These are phyloP conservation scores for Phytopythium kandeliae DNA, from an alignment of 352 stramenopile genomes.

Conservation along the genomic window DNA sequence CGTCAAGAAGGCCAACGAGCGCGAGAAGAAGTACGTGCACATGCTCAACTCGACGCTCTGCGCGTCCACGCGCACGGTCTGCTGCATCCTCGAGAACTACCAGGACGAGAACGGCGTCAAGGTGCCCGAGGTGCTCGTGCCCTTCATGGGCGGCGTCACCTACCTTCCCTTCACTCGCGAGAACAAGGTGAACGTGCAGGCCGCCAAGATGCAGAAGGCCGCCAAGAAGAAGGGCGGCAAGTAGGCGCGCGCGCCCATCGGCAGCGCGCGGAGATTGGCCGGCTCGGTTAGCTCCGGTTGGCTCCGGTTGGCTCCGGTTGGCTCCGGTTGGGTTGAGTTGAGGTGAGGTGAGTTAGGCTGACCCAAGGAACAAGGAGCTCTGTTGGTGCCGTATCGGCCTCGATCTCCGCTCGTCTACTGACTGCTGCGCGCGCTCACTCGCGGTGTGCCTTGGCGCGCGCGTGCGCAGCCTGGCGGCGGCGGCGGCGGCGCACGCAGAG, in stretches of 20 bases:
- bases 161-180: conserved; percentile 98
- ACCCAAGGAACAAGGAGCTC: too few relatives aligned
- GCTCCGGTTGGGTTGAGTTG: too few relatives aligned
- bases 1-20: conserved; percentile 93
- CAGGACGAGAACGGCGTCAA: conserved; percentile 96
- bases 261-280: too few relatives aligned
- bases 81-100: conserved; percentile 99
- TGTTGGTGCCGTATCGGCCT: too few relatives aligned
- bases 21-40: conserved; percentile 97
- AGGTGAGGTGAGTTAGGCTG: too few relatives aligned
- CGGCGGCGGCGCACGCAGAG: conserved; percentile 17
- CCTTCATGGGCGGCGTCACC: conserved; percentile 98
- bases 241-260: conserved; percentile 13
- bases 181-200: conserved; percentile 88
- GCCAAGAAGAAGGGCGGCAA: conserved; percentile 89
- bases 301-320: too few relatives aligned
- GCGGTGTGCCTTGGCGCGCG: too few relatives aligned
- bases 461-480: not conserved
- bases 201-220: conserved; percentile 94
- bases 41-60: conserved; percentile 99
- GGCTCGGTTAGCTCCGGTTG: too few relatives aligned
- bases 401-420: too few relatives aligned
- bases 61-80: conserved; percentile 98
- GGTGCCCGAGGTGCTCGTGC: conserved; percentile 96
- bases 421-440: too few relatives aligned